These are phyloP conservation scores for Sarocladium brachiariae DNA, from an alignment of 2,329 filamentous ascomycete genomes.

Conservation along the genomic window DNA sequence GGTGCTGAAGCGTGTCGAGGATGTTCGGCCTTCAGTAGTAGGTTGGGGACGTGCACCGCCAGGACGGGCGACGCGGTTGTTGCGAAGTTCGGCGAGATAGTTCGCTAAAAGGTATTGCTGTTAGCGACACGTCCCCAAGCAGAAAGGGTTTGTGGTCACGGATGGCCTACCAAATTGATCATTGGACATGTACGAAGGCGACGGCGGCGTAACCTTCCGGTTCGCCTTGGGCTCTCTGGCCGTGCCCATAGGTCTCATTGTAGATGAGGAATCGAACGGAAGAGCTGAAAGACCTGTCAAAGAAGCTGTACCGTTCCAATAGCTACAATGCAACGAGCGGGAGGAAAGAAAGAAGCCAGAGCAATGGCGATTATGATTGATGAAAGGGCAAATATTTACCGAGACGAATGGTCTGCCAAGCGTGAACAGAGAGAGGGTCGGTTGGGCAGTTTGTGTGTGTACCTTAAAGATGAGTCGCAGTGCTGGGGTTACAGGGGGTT, in stretches of 20 bases:
- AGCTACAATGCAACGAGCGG: background rate
- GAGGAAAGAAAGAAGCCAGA: background rate
- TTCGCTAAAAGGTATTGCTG: slow-evolving; percentile 40
- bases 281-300: background rate
- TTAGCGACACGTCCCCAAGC: slow-evolving; percentile 3
- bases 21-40: slow-evolving; percentile 28
- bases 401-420: background rate
- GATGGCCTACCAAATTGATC: slow-evolving; percentile 54
- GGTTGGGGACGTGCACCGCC: slow-evolving; percentile 63
- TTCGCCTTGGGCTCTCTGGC: slow-evolving; percentile 26
- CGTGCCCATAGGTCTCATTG: slow-evolving; percentile 24
- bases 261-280: background rate
- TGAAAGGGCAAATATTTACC: background rate
- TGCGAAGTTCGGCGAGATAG: slow-evolving; percentile 66
- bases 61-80: slow-evolving; percentile 59
- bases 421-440: background rate
- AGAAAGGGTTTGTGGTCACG: background rate
- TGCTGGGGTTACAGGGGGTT: background rate
- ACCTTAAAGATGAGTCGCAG: slow-evolving; percentile 3
- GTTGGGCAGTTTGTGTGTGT: slow-evolving; percentile 9
- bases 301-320: background rate
- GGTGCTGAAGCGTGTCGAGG: slow-evolving; percentile 25
- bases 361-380: background rate
- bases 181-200: slow-evolving; percentile 58
- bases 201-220: slow-evolving; percentile 53